Base-by-base conservation (phyloP, 768 basidiomycete genomes). In the Cystofilobasidium bisporidii region DNA sequence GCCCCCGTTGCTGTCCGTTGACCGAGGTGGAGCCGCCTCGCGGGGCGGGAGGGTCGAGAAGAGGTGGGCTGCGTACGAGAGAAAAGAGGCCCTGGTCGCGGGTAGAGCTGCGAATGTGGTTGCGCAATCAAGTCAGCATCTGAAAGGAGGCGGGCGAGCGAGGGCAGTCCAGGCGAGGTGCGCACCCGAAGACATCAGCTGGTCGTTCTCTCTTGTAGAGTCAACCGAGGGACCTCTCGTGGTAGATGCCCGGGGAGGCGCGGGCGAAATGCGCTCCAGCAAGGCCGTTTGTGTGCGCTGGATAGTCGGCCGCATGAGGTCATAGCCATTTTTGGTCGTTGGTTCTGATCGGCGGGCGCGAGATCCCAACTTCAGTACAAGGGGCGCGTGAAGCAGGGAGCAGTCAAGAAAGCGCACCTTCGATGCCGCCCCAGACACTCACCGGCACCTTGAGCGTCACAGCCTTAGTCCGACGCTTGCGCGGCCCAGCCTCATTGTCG, bases 371-470 rank as follows among this genome's bases (percentile, higher is more conserved):
- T n/a, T n/a, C n/a, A n/a, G n/a, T n/a, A n/a, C 53, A 2, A 56
- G 8, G 9, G 9, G 18, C 22, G 41, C 3, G 41, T 8, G 18
- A 15, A 36, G 22, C 14, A 38, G 18, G 66, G 41, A 11, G n/a
- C 30, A 32, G 26, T 17, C 33, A 41, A 26, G 15, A 61, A 33
- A 18, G 75, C 85, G 60, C 71, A 91, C 92, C 84, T 56, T 83
- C 79, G 66, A 96, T 88, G 71, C 92, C 81, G 67, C 90, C 92
- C 78, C 96, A 97, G 8, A 98, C 81, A 28, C 91, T 80, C 55
- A 99, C 86, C 0, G 94, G 94, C 0, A 98, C 87, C 61, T 87
- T 85, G 79, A 76, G 88, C 87, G 73, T 75, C 62, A 65, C 74
- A 81, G 80, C 72, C 83, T 84, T 70, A 80, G 82, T 41, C 77